Evolutionary conservation across 2,329 filamentous ascomycete species (phyloP), one percentile per base, ranked within the genome.

Genomic region (Colletotrichum camelliae): DNA sequence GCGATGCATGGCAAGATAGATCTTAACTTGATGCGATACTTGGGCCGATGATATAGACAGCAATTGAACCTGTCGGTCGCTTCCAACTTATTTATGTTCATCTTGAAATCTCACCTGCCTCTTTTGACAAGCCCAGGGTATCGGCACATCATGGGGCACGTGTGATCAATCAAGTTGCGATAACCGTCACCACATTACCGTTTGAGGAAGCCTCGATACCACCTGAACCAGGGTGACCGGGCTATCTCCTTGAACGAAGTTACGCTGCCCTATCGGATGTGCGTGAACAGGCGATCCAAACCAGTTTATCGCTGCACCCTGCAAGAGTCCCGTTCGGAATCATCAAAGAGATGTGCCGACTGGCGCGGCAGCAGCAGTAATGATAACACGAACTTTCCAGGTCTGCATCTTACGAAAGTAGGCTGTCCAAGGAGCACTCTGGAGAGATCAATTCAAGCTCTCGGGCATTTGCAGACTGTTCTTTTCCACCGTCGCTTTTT

Each of bases 361-460:
- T 52, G 43, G n/a, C 43, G 43, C n/a, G 43, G 43, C 43, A 21
- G n/a, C 12, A 13, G 43, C 43, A 21, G 4, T 9, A 12, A 52
- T 24, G n/a, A 52, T 52, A 13, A 52, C 43, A 52, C 10, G n/a
- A 52, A 7, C 43, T 2, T 52, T 7, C 1, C n/a, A 24, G n/a
- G 6, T 21, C 3, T 24, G 43, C 2, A 13, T 52, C 13, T n/a
- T 21, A 52, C 12, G n/a, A 13, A 52, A 21, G 10, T 4, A 2
- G 1, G 21, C 10, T 13, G 43, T 0, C 1, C 2, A 52, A n/a
- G 0, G 18, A 24, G 43, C 43, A 52, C 4, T 52, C 2, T 13
- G 0, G n/a, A 52, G 2, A 21, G 10, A 48, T 7, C 0, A 52
- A 52, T n/a, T 21, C n/a, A 21, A 52, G 5, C 43, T 1, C n/a